Evolutionary conservation across 805 yeast genomes (phyloP).

Genomic region (Candida nonsorbophila): DNA sequence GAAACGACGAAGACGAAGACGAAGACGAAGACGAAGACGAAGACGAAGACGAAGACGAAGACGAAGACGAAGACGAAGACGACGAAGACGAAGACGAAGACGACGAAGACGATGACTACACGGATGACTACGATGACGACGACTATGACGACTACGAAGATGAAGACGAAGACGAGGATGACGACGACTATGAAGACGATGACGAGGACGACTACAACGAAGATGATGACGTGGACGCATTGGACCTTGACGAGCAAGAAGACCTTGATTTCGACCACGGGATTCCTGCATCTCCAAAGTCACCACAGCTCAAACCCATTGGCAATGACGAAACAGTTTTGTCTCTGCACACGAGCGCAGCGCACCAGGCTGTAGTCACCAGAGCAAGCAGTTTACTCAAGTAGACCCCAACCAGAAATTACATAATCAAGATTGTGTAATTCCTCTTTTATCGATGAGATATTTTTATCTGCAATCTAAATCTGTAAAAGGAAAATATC

Average conservation of each 20-base stretch:
- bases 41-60: slow-evolving; percentile 13
- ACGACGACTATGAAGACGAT: slow-evolving; percentile 14
- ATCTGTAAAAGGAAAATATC: too few relatives aligned
- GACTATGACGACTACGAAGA: slow-evolving; percentile 5
- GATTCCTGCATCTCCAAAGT: too few relatives aligned
- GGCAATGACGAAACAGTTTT: too few relatives aligned
- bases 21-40: slow-evolving; percentile 19
- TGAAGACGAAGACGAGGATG: slow-evolving; percentile 3
- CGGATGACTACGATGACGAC: slow-evolving; percentile 12
- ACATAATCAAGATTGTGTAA: too few relatives aligned
- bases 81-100: slow-evolving; percentile 11
- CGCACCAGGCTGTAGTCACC: too few relatives aligned
- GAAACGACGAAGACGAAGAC: slow-evolving; percentile 19
- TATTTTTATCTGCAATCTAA: too few relatives aligned
- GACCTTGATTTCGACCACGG: too few relatives aligned
- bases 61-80: slow-evolving; percentile 10
- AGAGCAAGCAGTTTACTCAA: too few relatives aligned
- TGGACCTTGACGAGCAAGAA: not conserved
- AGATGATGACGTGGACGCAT: not conserved
- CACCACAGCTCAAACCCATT: too few relatives aligned
- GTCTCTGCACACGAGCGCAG: too few relatives aligned
- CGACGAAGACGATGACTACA: slow-evolving; percentile 10
- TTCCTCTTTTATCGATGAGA: too few relatives aligned
- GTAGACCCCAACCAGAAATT: too few relatives aligned
- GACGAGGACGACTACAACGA: slow-evolving; percentile 10